phyloP scores from a whole-genome alignment of 805 yeast genomes.

The Candida dajiaensis region DNA sequence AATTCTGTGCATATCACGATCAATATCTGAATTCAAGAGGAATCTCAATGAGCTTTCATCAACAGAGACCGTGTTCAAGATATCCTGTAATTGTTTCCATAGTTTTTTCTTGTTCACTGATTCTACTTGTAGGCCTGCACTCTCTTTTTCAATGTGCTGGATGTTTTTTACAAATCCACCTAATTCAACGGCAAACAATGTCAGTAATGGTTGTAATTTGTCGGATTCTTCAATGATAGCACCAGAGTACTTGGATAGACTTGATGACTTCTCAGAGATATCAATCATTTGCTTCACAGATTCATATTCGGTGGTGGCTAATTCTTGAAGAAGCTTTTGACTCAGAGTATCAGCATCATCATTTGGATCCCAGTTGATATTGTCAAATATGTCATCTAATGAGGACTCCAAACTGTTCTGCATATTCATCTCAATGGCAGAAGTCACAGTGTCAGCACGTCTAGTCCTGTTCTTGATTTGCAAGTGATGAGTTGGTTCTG shows the following conservation, averaged over 20 bases:
- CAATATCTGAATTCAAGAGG: conserved; percentile 43
- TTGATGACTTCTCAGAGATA: conserved; percentile 38
- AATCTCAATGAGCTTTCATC: conserved; percentile 46
- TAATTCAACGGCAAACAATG: conserved; percentile 54
- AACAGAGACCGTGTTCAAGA: conserved; percentile 65
- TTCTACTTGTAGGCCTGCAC: conserved; percentile 78
- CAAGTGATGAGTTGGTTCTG: conserved; percentile 8
- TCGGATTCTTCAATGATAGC: conserved; percentile 48
- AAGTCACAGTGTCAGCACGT: conserved; percentile 25
- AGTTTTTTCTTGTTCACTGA: conserved; percentile 75
- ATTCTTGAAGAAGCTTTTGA: conserved; percentile 50
- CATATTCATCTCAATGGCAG: conserved; percentile 27
- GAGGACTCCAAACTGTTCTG: conserved; percentile 20
- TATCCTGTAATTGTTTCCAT: conserved; percentile 61
- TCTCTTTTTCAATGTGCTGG: conserved; percentile 62
- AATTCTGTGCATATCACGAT: conserved; percentile 40
- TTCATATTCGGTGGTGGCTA: conserved; percentile 55
- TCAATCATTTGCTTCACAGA: conserved; percentile 52
- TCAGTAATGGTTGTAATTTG: conserved; percentile 46
- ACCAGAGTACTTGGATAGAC: conserved; percentile 36
- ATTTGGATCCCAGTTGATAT: conserved; percentile 66
- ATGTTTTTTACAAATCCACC: conserved; percentile 64
- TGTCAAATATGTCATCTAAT: conserved; percentile 66
- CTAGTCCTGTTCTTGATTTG: conserved; percentile 8
- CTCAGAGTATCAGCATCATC: conserved; percentile 60